Evolutionary conservation across 208 protist genomes (phyloP).

Genomic region (Wallacemonas sp.): DNA sequence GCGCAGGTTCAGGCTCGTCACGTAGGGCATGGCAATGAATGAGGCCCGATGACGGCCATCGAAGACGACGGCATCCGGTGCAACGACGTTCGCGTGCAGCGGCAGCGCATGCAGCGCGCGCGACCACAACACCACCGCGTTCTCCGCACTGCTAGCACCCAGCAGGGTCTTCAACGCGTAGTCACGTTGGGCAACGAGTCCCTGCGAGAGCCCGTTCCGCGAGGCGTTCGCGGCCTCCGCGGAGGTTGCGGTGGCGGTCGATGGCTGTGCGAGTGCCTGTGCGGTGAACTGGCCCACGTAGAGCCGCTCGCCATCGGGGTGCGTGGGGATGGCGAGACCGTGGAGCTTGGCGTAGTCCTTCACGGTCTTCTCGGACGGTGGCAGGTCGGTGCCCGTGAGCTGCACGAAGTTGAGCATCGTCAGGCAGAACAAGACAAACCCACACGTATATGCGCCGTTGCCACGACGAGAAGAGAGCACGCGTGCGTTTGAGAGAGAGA

Average conservation of each 20-base stretch:
- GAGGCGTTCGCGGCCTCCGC: neutral
- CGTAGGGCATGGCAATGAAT: slow-evolving; percentile 1
- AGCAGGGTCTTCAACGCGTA: slow-evolving; percentile 5
- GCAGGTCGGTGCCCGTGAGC: slow-evolving; percentile 3
- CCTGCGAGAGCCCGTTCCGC: neutral
- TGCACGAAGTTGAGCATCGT: slow-evolving; percentile 5
- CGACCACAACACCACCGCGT: neutral
- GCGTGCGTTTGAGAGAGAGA: no score
- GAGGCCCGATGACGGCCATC: neutral
- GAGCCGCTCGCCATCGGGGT: neutral
- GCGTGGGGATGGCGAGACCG: neutral
- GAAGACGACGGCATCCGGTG: neutral
- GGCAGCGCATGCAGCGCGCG: neutral
- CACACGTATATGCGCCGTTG: no score
- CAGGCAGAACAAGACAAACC: no score
- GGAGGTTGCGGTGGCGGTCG: neutral
- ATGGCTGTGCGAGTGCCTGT: no score
- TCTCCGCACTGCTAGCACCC: slow-evolving; percentile 5
- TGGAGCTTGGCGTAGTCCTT: slow-evolving; percentile 10
- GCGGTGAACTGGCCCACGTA: slow-evolving; percentile 4
- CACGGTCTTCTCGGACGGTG: slow-evolving; percentile 1
- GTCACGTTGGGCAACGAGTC: neutral
- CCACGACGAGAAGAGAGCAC: no score
- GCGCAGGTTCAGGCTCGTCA: slow-evolving; percentile 6
- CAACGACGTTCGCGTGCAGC: neutral